phyloP scores from a whole-genome alignment of 1,284 basidiomycete species.

The Erythrobasidium hasegawianum region DNA sequence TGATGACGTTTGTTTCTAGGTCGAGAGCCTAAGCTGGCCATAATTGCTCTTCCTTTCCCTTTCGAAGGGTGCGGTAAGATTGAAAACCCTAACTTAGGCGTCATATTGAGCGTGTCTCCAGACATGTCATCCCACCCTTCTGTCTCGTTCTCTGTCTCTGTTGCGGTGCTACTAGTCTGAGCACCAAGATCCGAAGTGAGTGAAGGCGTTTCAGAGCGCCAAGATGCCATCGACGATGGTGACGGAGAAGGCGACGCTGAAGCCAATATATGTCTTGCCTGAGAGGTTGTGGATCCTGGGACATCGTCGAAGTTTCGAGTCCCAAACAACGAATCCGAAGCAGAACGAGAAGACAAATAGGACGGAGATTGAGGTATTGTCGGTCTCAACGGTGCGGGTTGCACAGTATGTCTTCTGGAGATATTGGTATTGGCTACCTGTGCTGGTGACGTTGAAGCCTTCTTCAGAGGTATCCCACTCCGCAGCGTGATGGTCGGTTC shows the following conservation, averaged over 20 bases:
- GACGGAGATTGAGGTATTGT: not conserved
- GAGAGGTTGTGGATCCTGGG: not conserved
- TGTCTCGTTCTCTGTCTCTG: conserved; percentile 32
- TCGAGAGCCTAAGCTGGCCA: not conserved
- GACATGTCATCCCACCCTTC: conserved; percentile 5
- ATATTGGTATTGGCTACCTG: not conserved
- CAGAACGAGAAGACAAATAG: not conserved
- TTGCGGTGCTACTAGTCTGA: conserved; percentile 1
- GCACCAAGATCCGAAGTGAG: conserved; percentile 11
- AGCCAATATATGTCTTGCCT: not conserved
- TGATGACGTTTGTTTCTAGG: not conserved
- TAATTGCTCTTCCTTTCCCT: not conserved
- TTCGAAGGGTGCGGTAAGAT: not conserved
- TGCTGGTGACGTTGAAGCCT: not conserved
- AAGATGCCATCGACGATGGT: conserved; percentile 14
- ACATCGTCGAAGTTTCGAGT: too few species aligned
- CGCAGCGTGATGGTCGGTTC: conserved; percentile 28
- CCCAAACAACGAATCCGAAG: too few species aligned
- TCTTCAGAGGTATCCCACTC: not conserved
- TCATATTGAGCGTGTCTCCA: not conserved
- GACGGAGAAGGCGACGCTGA: not conserved
- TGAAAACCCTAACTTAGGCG: not conserved
- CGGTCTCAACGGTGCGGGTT: not conserved
- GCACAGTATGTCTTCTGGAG: not conserved
- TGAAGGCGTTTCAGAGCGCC: conserved; percentile 29